Percentiles rank a stretch among this genome's conserved stretches.
These are phyloP conservation scores for Melastoma candidum DNA, from an alignment of 441 rosid genomes.

Conservation along the genomic window DNA sequence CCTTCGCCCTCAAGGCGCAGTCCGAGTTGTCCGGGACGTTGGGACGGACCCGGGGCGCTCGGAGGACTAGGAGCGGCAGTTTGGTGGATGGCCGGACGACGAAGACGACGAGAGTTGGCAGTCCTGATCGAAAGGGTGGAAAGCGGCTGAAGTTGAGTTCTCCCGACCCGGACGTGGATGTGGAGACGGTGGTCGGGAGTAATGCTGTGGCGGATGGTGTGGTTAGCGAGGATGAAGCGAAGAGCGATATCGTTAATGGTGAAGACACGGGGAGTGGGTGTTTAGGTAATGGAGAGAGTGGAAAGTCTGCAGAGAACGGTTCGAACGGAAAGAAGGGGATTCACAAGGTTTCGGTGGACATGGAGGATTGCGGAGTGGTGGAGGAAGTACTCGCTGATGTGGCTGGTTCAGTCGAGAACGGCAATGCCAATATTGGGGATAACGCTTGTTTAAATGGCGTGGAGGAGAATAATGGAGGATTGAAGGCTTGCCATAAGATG, in stretches of 20 bases:
- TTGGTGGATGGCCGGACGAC: constrained; percentile 6
- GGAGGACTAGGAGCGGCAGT: constrained; percentile 19
- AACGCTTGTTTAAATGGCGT: no score
- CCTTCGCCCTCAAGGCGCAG: constrained; percentile 66
- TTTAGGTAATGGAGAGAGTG: constrained; percentile 8
- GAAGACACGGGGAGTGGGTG: constrained; percentile 21
- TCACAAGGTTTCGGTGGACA: background rate
- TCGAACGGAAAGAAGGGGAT: background rate
- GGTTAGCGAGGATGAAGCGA: constrained; percentile 39
- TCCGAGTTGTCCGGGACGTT: constrained; percentile 67
- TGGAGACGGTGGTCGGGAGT: constrained; percentile 9
- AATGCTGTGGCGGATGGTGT: background rate
- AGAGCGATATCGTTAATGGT: constrained; percentile 36
- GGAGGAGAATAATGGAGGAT: no score
- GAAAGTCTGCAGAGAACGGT: background rate
- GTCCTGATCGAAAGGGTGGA: background rate
- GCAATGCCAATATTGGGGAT: no score
- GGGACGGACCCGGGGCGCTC: constrained; percentile 59
- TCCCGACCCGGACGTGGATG: constrained; percentile 11
- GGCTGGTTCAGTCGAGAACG: no score
- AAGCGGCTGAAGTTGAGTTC: constrained; percentile 19
- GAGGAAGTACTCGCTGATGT: background rate
- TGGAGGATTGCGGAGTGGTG: background rate
- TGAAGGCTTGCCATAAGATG: no score
- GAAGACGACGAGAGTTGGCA: background rate